A percentile compares a stretch with the other conserved stretches of the same genome.
phyloP scores from a whole-genome alignment of 768 basidiomycete species.

The Gloeophyllum trabeum region DNA sequence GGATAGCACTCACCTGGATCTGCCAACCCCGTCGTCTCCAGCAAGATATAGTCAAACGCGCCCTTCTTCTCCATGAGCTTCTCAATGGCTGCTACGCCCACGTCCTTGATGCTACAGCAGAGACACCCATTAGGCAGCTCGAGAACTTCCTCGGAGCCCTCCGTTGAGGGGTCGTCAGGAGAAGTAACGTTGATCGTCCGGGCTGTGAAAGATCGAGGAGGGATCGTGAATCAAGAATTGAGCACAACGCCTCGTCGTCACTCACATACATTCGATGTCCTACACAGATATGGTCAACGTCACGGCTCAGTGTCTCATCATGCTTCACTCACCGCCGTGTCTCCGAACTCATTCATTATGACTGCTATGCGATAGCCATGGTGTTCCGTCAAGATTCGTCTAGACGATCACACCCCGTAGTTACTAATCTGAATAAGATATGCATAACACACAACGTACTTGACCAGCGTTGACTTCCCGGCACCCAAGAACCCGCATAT shows the following conservation, averaged over 20 bases:
- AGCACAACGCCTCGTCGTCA: not conserved
- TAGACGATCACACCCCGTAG: conserved; percentile 21
- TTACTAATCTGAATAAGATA: not conserved
- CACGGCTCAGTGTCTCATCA: not conserved
- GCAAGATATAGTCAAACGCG: conserved; percentile 86
- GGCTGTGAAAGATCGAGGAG: conserved; percentile 32
- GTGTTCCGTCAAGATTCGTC: conserved; percentile 81
- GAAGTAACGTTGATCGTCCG: conserved; percentile 79
- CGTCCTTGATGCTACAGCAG: conserved; percentile 97
- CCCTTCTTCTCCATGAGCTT: conserved; percentile 81
- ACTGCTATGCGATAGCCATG: conserved; percentile 97
- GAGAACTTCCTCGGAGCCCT: conserved; percentile 74
- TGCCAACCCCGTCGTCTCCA: conserved; percentile 93
- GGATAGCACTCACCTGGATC: conserved; percentile 61
- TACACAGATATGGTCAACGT: conserved; percentile 19
- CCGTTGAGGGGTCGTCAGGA: conserved; percentile 45
- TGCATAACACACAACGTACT: conserved; percentile 28
- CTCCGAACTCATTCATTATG: conserved; percentile 97
- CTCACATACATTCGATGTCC: conserved; percentile 80
- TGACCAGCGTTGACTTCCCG: conserved; percentile 88
- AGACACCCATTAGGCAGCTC: conserved; percentile 94
- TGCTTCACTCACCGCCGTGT: conserved; percentile 61
- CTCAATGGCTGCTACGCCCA: conserved; percentile 88
- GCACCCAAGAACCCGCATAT: conserved; percentile 93
- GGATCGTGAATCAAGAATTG: too few relatives aligned